Evolutionary conservation across 805 yeast genomes (phyloP).

Genomic region (Pichia deserticola): DNA sequence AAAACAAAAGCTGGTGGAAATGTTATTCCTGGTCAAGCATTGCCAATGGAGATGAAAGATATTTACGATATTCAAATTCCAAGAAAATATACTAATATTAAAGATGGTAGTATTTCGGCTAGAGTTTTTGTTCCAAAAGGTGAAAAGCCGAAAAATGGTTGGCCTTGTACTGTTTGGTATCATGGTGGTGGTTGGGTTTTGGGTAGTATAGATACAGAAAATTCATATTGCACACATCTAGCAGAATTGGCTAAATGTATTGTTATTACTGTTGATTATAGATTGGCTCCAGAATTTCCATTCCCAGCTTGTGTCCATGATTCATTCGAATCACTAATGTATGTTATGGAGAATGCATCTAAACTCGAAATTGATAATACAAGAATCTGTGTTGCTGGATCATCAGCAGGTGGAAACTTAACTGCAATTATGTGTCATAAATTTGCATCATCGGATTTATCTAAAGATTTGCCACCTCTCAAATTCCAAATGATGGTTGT

Average conservation of each 20-base stretch:
- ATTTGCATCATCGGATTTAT: slow-evolving; percentile 23
- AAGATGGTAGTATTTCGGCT: slow-evolving; percentile 15
- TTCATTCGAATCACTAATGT: slow-evolving; percentile 31
- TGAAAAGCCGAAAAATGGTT: slow-evolving; percentile 15
- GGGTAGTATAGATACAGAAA: slow-evolving; percentile 28
- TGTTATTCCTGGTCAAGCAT: slow-evolving; percentile 25
- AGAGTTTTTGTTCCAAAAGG: slow-evolving; percentile 26
- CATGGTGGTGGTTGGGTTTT: slow-evolving; percentile 33
- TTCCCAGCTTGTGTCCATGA: slow-evolving; percentile 43
- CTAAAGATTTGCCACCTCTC: slow-evolving; percentile 27
- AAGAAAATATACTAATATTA: slow-evolving; percentile 26
- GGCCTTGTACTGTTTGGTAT: slow-evolving; percentile 28
- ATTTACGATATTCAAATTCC: slow-evolving; percentile 16
- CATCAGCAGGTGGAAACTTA: slow-evolving; percentile 40
- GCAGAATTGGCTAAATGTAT: slow-evolving; percentile 30
- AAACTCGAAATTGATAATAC: slow-evolving; percentile 24
- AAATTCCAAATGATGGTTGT: slow-evolving; percentile 36
- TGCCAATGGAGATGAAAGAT: slow-evolving; percentile 16
- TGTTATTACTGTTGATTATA: slow-evolving; percentile 39
- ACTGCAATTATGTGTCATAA: slow-evolving; percentile 31
- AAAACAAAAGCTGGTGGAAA: slow-evolving; percentile 17
- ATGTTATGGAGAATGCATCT: slow-evolving; percentile 22
- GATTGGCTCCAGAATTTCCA: slow-evolving; percentile 43
- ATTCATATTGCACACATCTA: slow-evolving; percentile 35
- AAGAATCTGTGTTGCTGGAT: slow-evolving; percentile 36